phyloP scores from a whole-genome alignment of 805 yeast species.

The Wickerhamomyces hampshirensis region DNA sequence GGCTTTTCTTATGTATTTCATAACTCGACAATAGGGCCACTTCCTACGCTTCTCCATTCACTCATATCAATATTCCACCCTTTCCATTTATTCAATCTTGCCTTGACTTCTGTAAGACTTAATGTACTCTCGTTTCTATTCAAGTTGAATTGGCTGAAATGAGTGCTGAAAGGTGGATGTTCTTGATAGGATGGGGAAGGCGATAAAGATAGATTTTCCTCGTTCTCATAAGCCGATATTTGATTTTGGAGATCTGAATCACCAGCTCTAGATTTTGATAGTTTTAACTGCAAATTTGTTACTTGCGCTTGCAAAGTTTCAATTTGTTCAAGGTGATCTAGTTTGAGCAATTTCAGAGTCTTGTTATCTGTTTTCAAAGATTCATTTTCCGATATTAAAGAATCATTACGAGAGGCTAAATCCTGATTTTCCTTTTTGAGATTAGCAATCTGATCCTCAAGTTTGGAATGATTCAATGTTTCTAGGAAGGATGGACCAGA shows the following conservation, averaged over 20 bases:
- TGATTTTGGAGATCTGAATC: constrained; percentile 3
- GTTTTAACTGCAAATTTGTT: constrained; percentile 21
- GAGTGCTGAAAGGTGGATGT: constrained; percentile 6
- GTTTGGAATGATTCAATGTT: constrained; percentile 15
- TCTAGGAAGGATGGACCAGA: constrained; percentile 25
- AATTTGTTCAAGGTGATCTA: constrained; percentile 31
- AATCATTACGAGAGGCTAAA: constrained; percentile 4
- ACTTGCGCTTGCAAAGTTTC: constrained; percentile 26
- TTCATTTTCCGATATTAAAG: constrained; percentile 27
- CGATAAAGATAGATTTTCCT: constrained; percentile 16
- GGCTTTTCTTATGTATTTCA: constrained; percentile 22
- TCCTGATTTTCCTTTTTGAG: constrained; percentile 30
- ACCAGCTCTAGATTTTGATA: constrained; percentile 23
- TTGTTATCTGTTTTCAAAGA: constrained; percentile 35
- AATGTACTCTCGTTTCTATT: constrained; percentile 23
- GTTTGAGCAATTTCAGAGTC: constrained; percentile 28
- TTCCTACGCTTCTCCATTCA: constrained; percentile 67
- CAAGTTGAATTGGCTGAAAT: constrained; percentile 16
- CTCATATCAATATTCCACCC: constrained; percentile 88
- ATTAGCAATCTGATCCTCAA: constrained; percentile 20
- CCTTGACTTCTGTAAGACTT: constrained; percentile 47
- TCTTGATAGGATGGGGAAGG: constrained; percentile 21
- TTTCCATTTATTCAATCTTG: constrained; percentile 66
- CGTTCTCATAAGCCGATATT: constrained; percentile 19
- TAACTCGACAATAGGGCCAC: constrained; percentile 54